Conservation (phyloP, 306 rosid genomes). For the Lagenaria siceraria region DNA sequence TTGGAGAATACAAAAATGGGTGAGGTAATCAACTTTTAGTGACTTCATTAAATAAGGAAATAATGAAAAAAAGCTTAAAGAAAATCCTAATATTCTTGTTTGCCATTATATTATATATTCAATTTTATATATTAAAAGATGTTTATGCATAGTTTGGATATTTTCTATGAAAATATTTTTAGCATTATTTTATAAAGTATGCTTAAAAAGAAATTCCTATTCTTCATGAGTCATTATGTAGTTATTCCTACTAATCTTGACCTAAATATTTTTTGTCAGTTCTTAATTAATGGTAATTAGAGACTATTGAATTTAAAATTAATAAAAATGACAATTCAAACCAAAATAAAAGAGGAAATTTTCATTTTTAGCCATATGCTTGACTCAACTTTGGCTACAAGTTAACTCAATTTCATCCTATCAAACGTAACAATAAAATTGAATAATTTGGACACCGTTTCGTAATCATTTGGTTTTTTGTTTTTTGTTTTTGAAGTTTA, state of each 20-base stretch:
- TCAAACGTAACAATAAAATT: too few relatives aligned
- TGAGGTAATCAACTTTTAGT: neutral
- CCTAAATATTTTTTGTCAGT: neutral
- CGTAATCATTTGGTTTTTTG: too few relatives aligned
- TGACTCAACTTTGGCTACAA: too few relatives aligned
- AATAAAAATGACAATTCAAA: too few relatives aligned
- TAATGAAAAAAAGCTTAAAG: neutral
- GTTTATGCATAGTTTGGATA: neutral
- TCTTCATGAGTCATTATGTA: neutral
- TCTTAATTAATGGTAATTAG: too few relatives aligned
- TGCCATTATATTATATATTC: neutral
- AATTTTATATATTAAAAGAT: neutral
- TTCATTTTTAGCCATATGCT: too few relatives aligned
- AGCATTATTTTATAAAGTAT: neutral
- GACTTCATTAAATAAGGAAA: neutral
- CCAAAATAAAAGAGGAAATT: too few relatives aligned
- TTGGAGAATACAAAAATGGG: neutral
- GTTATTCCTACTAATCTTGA: neutral
- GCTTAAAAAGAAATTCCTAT: neutral
- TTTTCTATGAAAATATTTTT: neutral
- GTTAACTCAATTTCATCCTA: too few relatives aligned
- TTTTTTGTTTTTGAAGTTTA: too few relatives aligned
- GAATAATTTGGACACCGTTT: too few relatives aligned
- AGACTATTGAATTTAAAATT: too few relatives aligned
- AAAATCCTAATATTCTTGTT: conserved; percentile 5